phyloP scores from a whole-genome alignment of 129 eudicot genomes.

The Saposhnikovia divaricata region DNA sequence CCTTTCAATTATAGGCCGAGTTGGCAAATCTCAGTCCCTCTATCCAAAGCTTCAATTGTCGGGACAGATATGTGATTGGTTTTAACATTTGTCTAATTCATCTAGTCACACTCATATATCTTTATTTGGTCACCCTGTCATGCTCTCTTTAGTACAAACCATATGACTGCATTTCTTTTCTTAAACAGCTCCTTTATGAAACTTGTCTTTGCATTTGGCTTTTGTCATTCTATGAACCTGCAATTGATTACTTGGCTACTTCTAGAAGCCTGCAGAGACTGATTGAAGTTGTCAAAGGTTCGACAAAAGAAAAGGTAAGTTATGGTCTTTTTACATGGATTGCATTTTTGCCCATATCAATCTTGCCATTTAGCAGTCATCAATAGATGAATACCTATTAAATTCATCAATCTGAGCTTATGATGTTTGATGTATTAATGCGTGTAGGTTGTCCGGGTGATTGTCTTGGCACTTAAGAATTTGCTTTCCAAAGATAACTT shows the following conservation, averaged over 20 bases:
- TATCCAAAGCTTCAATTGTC: background rate
- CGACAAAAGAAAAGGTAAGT: conserved; percentile 83
- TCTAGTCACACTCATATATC: background rate
- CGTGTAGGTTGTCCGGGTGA: conserved; percentile 11
- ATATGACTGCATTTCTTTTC: conserved; percentile 9
- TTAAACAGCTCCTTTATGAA: conserved; percentile 81
- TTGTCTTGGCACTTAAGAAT: conserved; percentile 9
- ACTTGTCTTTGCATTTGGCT: conserved; percentile 97
- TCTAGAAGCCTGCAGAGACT: conserved; percentile 76
- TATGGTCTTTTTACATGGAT: conserved; percentile 7
- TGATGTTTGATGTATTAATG: background rate
- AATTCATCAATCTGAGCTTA: background rate
- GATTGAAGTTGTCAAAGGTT: conserved; percentile 82
- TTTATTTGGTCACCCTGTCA: background rate
- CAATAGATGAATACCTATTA: background rate
- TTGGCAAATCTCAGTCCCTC: background rate
- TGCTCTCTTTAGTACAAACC: background rate
- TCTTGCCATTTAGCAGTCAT: background rate
- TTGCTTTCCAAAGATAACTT: conserved; percentile 9
- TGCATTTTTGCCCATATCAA: background rate
- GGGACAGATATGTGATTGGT: background rate
- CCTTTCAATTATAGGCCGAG: background rate
- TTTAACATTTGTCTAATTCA: background rate
- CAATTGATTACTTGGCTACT: conserved; percentile 86
- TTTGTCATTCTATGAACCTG: conserved; percentile 91